Base-by-base conservation (phyloP, 257 asterid genomes). In the Avicennia marina region DNA sequence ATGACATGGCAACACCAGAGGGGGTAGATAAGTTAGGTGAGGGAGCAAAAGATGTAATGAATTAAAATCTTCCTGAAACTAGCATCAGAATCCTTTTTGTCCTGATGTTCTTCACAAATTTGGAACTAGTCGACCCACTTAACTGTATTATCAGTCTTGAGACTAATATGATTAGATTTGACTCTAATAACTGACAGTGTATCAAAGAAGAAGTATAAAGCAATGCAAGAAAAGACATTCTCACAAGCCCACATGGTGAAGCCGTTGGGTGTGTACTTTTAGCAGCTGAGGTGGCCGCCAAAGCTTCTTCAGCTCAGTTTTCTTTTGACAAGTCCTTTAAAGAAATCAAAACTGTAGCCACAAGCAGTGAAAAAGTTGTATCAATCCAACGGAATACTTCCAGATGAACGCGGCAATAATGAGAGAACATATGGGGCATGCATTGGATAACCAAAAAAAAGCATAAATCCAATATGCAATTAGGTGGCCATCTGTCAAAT, bases 271-370 rank as follows among this genome's bases (percentile, higher is more conserved):
- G 44, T 39, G 58, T 39, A 26, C 16, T 39, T 61, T 46, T 31
- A 21, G 29, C 39, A 51, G 70, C 54, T 49, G 25, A 62, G 55
- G 64, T 36, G 58, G 66, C 25, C 47, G 46, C 12, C 25, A n/a
- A 25, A 64, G 41, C 60, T 45, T 66, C 68, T 45, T 78, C 82
- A 79, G 48, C 36, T 58, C 70, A 82, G 62, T 73, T 82, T 84
- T 61, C 94, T 79, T 67, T 78, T 77, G 56, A 84, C 78, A 34
- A 87, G 84, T 67, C 95, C 95, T 72, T 81, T 81, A 63, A 90
- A 79, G 95, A 90, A 90, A 68, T 84, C 90, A 42, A 90, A 82
- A 67, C 95, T 87, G 90, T 69, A 72, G 81, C 76, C 81, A 78
- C 62, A 67, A 55, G 65, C 70, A 46, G 53, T 46, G 10, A 19